These are phyloP conservation scores for Fusarium burgessii DNA, from an alignment of 2,329 filamentous ascomycete genomes.

Conservation along the genomic window DNA sequence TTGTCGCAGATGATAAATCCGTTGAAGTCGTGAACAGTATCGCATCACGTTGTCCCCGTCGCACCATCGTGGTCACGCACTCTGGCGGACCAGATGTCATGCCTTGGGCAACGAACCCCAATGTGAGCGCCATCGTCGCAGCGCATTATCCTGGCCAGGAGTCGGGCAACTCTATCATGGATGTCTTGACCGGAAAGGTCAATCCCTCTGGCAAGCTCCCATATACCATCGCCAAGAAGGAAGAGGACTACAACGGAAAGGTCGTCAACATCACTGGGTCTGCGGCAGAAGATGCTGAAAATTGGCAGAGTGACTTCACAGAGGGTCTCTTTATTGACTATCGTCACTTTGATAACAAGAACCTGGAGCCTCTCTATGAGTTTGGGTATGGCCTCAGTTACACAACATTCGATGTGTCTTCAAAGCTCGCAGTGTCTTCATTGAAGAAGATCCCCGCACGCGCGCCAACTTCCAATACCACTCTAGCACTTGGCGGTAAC, in stretches of 20 bases:
- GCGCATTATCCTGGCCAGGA: slow-evolving; percentile 74
- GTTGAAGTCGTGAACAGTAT: not conserved
- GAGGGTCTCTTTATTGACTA: slow-evolving; percentile 63
- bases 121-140: slow-evolving; percentile 59
- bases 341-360: slow-evolving; percentile 77
- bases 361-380: slow-evolving; percentile 72
- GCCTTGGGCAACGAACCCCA: not conserved
- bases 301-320: not conserved
- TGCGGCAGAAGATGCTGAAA: not conserved
- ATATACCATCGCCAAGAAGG: slow-evolving; percentile 5
- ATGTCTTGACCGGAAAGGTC: not conserved
- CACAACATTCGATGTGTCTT: slow-evolving; percentile 65
- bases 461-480: not conserved
- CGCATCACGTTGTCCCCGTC: not conserved
- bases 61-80: not conserved
- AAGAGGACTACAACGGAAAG: not conserved
- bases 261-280: not conserved
- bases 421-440: not conserved
- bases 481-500: not conserved
- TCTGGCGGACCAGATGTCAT: not conserved
- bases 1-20: not conserved
- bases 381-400: slow-evolving; percentile 85
- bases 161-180: not conserved
- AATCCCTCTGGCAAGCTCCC: slow-evolving; percentile 6
- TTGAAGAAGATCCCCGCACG: not conserved